Percentiles rank a stretch among this genome's conserved stretches.
Conservation (phyloP, 768 basidiomycete genomes). For the Suillus weaverae region DNA sequence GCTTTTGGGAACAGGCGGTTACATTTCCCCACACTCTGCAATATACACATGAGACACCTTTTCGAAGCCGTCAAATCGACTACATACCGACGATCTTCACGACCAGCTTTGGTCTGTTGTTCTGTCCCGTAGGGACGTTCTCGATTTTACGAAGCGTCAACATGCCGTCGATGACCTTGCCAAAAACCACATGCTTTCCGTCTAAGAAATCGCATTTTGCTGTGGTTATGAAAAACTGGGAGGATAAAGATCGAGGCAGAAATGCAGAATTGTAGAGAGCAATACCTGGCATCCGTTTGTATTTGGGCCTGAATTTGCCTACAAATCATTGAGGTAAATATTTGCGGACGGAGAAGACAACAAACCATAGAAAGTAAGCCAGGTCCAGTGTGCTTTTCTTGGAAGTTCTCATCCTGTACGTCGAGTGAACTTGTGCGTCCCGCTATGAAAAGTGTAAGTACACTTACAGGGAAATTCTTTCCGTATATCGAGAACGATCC, state of each 20-base stretch:
- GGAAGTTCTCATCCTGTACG: constrained; percentile 89
- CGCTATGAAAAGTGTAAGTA: neutral
- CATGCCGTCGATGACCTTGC: constrained; percentile 89
- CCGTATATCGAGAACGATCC: constrained; percentile 98
- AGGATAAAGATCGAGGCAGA: neutral
- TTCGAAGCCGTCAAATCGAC: neutral
- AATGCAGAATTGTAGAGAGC: neutral
- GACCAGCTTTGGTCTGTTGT: constrained; percentile 84
- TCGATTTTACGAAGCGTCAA: constrained; percentile 95
- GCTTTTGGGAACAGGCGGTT: constrained; percentile 12
- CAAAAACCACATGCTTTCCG: constrained; percentile 92
- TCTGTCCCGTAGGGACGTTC: constrained; percentile 88
- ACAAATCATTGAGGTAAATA: constrained; percentile 10
- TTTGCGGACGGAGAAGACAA: neutral
- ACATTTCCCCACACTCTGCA: constrained; percentile 63
- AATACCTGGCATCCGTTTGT: constrained; percentile 88
- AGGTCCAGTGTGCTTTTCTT: constrained; percentile 81
- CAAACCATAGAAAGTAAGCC: constrained; percentile 90
- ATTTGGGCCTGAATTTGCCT: constrained; percentile 95
- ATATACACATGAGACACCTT: neutral
- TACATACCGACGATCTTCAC: constrained; percentile 82
- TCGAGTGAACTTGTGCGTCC: neutral
- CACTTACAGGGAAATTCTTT: constrained; percentile 81
- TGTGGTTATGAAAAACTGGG: constrained; percentile 94
- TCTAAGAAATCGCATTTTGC: constrained; percentile 95